phyloP scores from a whole-genome alignment of 495 filamentous ascomycete species.

The Neurospora cerealis region DNA sequence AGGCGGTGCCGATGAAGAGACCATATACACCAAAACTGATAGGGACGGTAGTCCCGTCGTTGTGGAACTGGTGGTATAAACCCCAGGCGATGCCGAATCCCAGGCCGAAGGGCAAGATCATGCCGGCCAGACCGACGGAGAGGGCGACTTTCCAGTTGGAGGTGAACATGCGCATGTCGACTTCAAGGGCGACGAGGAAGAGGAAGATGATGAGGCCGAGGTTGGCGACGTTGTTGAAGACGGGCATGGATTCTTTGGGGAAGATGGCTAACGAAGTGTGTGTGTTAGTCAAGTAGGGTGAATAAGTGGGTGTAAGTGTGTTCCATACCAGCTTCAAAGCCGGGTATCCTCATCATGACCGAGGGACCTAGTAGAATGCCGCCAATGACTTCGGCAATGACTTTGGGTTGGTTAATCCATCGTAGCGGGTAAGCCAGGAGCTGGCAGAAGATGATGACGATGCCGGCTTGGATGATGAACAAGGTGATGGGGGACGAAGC shows the following conservation, averaged over 20 bases:
- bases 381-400: constrained; percentile 93
- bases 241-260: constrained; percentile 60
- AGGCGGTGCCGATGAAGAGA: constrained; percentile 89
- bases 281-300: constrained; percentile 3
- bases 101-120: constrained; percentile 67
- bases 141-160: constrained; percentile 80
- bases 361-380: constrained; percentile 86
- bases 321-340: constrained; percentile 60
- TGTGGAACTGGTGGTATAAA: constrained; percentile 67
- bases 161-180: constrained; percentile 75
- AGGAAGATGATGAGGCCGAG: constrained; percentile 84
- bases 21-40: constrained; percentile 76
- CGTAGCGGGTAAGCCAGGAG: constrained; percentile 67
- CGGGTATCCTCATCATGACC: constrained; percentile 74
- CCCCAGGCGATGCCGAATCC: constrained; percentile 76
- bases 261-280: constrained; percentile 48
- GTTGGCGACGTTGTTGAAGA: constrained; percentile 76
- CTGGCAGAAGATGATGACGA: constrained; percentile 87
- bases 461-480: constrained; percentile 89
- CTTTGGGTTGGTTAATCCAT: constrained; percentile 77
- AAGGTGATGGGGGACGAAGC: constrained; percentile 77
- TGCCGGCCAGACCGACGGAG: constrained; percentile 75
- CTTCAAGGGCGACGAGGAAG: constrained; percentile 87
- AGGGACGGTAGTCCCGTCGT: constrained; percentile 47
- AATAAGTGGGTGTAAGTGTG: constrained; percentile 9